Conservation (phyloP, 2,329 filamentous ascomycete species). For the Talaromyces sp. region DNA sequence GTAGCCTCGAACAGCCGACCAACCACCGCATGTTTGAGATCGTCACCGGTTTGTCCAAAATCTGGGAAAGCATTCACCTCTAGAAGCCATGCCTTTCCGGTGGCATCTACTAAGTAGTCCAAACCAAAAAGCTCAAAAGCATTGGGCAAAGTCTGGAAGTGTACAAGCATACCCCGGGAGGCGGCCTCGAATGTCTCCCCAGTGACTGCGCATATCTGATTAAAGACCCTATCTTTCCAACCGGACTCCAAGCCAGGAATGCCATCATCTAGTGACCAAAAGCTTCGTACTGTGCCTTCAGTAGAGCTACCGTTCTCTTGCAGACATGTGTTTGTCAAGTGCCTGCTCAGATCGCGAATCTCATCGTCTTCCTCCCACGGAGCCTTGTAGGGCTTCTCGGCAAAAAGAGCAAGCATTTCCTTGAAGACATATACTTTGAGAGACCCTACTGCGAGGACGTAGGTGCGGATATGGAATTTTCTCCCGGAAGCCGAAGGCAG, state of each 20-base stretch:
- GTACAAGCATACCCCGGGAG: constrained; percentile 74
- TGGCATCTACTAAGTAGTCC: constrained; percentile 77
- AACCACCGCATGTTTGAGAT: constrained; percentile 65
- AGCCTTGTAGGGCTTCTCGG: constrained; percentile 66
- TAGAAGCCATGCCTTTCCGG: constrained; percentile 67
- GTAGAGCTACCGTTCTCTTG: constrained; percentile 58
- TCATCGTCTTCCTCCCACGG: constrained; percentile 51
- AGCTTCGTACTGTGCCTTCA: constrained; percentile 66
- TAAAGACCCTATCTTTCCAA: constrained; percentile 63
- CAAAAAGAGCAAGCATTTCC: constrained; percentile 91
- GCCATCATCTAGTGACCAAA: constrained; percentile 64
- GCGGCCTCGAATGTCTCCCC: constrained; percentile 83
- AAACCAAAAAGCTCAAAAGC: constrained; percentile 90
- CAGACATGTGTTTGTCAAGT: constrained; percentile 94
- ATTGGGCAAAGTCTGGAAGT: constrained; percentile 87
- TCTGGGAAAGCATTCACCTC: constrained; percentile 97
- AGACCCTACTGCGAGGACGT: constrained; percentile 76
- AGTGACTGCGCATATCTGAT: constrained; percentile 70
- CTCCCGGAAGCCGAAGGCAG: constrained; percentile 60
- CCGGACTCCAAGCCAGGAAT: constrained; percentile 29
- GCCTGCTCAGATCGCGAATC: constrained; percentile 61
- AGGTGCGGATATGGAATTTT: constrained; percentile 94
- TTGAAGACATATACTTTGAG: constrained; percentile 82
- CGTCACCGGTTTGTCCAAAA: constrained; percentile 83
- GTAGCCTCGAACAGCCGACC: constrained; percentile 73